Conservation (phyloP, 768 basidiomycete genomes). For the Mycena crocata region DNA sequence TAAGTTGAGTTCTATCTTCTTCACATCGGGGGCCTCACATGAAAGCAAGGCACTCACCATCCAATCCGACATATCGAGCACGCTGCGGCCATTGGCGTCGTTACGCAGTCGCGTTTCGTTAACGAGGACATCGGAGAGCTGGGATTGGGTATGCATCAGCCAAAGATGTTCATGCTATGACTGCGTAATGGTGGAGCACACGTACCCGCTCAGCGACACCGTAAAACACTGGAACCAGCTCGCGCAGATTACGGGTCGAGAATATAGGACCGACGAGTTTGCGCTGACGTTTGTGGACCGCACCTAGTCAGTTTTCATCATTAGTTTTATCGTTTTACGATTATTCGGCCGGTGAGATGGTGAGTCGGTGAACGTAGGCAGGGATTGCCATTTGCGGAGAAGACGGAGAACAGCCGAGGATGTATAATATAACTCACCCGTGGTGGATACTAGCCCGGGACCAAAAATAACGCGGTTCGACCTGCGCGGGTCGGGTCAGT, state of each 20-base stretch:
- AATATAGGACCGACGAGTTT: slow-evolving; percentile 63
- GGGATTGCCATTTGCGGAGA: too few species aligned
- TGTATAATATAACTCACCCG: slow-evolving; percentile 36
- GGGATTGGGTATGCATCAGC: background rate
- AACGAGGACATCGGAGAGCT: slow-evolving; percentile 47
- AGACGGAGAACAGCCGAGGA: too few species aligned
- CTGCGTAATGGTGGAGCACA: too few species aligned
- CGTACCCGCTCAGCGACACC: slow-evolving; percentile 58
- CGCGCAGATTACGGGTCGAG: slow-evolving; percentile 56
- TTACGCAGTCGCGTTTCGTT: slow-evolving; percentile 33
- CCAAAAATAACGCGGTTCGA: slow-evolving; percentile 60
- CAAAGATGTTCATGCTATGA: slow-evolving; percentile 3
- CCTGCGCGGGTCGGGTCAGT: too few species aligned
- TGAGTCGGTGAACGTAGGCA: too few species aligned
- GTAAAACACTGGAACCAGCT: slow-evolving; percentile 57
- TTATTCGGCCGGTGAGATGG: too few species aligned
- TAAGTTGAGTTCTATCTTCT: too few species aligned
- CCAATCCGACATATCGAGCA: slow-evolving; percentile 61
- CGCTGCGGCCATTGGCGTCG: slow-evolving; percentile 18
- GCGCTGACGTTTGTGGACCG: slow-evolving; percentile 60
- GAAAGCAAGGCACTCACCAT: slow-evolving; percentile 29
- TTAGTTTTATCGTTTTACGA: too few species aligned
- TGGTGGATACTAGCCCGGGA: slow-evolving; percentile 56
- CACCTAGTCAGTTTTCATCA: slow-evolving; percentile 41
- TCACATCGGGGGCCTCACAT: too few species aligned